Conservation (phyloP, 2,329 filamentous ascomycete genomes). For the Verruconis gallopava region DNA sequence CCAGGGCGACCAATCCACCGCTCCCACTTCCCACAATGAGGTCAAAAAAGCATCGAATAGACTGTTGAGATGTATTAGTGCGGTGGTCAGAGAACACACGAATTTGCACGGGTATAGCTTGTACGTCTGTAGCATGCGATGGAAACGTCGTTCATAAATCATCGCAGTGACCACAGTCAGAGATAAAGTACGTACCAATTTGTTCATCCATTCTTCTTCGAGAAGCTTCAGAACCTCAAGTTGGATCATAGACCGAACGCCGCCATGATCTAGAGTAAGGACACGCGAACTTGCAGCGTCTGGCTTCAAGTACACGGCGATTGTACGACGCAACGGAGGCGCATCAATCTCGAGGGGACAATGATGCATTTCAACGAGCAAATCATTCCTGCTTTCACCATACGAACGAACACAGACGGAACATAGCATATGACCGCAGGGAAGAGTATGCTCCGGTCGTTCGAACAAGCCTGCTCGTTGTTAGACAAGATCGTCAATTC, state of each 20-base stretch:
- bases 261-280: conserved; percentile 23
- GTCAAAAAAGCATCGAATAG: conserved; percentile 1
- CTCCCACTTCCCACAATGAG: conserved; percentile 18
- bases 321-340: conserved; percentile 12
- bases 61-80: conserved; percentile 1
- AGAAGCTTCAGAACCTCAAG: conserved; percentile 9
- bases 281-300: conserved; percentile 24
- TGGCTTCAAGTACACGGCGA: conserved; percentile 22
- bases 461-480: too few relatives aligned
- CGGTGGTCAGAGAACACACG: too few relatives aligned
- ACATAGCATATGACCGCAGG: conserved; percentile 36
- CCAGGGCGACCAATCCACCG: conserved; percentile 33
- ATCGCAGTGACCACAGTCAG: too few relatives aligned
- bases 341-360: conserved; percentile 22
- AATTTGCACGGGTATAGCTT: too few relatives aligned
- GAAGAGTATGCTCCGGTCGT: conserved; percentile 29
- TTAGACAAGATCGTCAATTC: too few relatives aligned
- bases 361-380: conserved; percentile 14
- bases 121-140: too few relatives aligned
- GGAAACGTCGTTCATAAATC: too few relatives aligned
- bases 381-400: conserved; percentile 12
- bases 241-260: conserved; percentile 8
- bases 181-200: too few relatives aligned
- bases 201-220: not conserved
- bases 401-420: conserved; percentile 27